Base-by-base conservation (phyloP, 805 yeast species). In the Cyberlindnera euphorbiiphila region DNA sequence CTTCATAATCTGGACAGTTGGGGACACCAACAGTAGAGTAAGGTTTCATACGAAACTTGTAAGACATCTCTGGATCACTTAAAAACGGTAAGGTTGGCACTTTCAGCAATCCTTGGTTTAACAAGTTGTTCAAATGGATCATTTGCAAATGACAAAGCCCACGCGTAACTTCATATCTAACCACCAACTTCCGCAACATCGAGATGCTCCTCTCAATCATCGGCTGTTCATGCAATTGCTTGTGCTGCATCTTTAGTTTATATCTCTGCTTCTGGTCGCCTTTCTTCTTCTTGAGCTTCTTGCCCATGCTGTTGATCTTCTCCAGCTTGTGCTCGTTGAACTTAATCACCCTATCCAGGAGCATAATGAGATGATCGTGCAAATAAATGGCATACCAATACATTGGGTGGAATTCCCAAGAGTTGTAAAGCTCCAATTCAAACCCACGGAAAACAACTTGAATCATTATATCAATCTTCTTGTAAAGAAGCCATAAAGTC, bases 11-110 rank as follows among this genome's bases (percentile, higher is more conserved):
- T 3, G 91, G 88, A 28, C 76, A 51, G 20, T 68, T 71, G 1
- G 96, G 96, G 9, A 78, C 77, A 1, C 94, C 95, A 15, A 88
- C 81, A 0, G 87, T 73, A 16, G 81, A 74, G 64, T 83, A 85
- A 4, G 93, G 78, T 56, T 86, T 87, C 73, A 86, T 71, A 47
- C 95, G 73, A 31, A 87, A 62, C 9, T 69, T 61, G 53, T 71
- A 79, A 13, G 73, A 54, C 25, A 54, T 32, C 34, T 58, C 53
- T 18, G 56, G 46, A 17, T 56, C 46, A 25, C 58, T 47, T 24
- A 57, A 54, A 32, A 49, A 53, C 18, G 54, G 53, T 29, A 49
- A 50, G 4, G 48, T 36, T 8, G 63, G 59, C 8, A 45, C 45
- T 19, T 49, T 52, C 14, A 61, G 50, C 7, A 55, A 11, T 5